A percentile compares a stretch with the other conserved stretches of the same genome.
These are phyloP conservation scores for Aureobasidium sp. DNA, from an alignment of 2,329 filamentous ascomycete species.

Conservation along the genomic window DNA sequence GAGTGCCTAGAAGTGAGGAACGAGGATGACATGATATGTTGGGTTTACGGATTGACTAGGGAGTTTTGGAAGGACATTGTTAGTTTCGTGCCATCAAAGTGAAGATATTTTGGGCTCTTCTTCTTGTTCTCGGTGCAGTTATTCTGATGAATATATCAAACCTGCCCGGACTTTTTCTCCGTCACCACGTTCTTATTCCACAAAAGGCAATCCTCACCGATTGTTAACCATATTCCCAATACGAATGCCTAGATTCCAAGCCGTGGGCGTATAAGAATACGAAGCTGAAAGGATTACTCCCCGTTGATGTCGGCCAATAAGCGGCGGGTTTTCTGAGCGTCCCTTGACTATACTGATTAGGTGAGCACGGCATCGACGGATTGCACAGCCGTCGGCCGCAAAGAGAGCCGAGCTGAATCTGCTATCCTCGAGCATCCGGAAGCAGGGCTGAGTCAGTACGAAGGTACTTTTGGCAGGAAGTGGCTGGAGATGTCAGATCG, in stretches of 20 bases:
- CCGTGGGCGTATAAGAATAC: neutral
- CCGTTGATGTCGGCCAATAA: slow-evolving; percentile 5
- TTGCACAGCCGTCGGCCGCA: slow-evolving; percentile 2
- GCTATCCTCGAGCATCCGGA: neutral
- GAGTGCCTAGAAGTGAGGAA: neutral
- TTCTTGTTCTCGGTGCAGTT: neutral
- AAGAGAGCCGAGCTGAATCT: neutral
- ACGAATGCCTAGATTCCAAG: neutral
- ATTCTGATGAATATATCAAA: neutral
- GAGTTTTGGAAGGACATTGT: neutral
- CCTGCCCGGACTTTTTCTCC: too few species aligned
- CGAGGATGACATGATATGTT: neutral
- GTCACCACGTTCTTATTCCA: neutral
- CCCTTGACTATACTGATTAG: neutral
- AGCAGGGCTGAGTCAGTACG: slow-evolving; percentile 1
- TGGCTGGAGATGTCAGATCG: neutral
- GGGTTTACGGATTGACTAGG: neutral
- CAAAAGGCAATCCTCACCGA: neutral
- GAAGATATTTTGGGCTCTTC: neutral
- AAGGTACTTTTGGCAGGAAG: neutral
- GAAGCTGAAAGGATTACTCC: neutral
- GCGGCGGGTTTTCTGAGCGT: neutral
- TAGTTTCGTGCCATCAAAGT: neutral
- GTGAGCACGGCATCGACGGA: neutral
- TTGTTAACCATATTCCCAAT: neutral